Base-by-base conservation (phyloP, 345 rosid species). In the Melaleuca alternifolia region DNA sequence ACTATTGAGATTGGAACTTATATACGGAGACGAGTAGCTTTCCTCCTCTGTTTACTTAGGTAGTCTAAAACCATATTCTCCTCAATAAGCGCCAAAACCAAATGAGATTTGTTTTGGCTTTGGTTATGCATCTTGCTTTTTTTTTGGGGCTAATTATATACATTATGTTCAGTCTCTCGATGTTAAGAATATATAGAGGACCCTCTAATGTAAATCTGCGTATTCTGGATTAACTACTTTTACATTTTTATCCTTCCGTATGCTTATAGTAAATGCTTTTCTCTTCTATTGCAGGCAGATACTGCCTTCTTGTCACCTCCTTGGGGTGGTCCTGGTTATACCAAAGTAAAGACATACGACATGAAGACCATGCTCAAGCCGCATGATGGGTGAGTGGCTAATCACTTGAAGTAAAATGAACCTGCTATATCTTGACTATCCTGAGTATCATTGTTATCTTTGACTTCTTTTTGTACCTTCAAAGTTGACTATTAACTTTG, bases 261-360 rank as follows among this genome's bases (percentile, higher is more conserved):
- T 65, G 53, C 51, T 12, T 57, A 30, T 51, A 18, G 44, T 53
- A 23, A 81, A 20, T 83, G 48, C 11, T 53, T 28, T 11, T 7
- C 48, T n/a, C n/a, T 23, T 11, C 61, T 54, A 85, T 87, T 87
- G 86, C 92, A 96, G 99, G 98, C 96, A 30, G 95, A 92, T 71
- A 92, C 94, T 3, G 95, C 94, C 83, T 97, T 96, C 91, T 88
- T 97, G 87, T 97, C 99, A 51, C 99, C 99, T 87, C 98, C 99
- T 13, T 96, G 99, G 98, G 99, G 99, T 10, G 99, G 99, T 59
- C 99, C 99, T 89, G 94, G 93, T 87, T 97, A 97, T 87, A 81
- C 91, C 37, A 95, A 92, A 94, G 95, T 88, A 18, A 84, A 89
- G 89, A 91, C 87, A 41, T 97, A 96, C 85, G 89, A 95, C 91